These are phyloP conservation scores for Entomortierella chlamydospora DNA, from an alignment of 192 early-diverging fungal species.

Conservation along the genomic window DNA sequence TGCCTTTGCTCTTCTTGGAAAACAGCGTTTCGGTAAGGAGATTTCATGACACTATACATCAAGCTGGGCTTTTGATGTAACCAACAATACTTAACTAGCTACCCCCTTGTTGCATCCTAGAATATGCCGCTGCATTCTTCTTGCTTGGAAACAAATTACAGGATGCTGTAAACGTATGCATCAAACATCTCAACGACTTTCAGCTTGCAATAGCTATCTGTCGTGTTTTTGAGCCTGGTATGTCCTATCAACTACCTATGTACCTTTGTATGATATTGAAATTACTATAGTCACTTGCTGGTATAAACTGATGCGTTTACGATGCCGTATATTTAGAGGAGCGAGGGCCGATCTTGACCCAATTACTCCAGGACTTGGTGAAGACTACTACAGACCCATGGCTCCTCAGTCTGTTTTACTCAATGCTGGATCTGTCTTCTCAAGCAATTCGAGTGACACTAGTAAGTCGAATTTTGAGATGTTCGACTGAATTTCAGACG, in stretches of 20 bases:
- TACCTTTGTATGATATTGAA: no score
- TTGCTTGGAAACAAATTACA: constrained; percentile 86
- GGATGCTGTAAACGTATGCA: constrained; percentile 93
- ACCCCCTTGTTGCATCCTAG: constrained; percentile 53
- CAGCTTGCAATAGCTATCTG: constrained; percentile 94
- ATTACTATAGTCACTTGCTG: not conserved
- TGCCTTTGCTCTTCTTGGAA: constrained; percentile 95
- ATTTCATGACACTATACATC: not conserved
- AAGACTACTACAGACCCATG: constrained; percentile 34
- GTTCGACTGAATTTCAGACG: not conserved
- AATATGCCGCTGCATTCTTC: constrained; percentile 96
- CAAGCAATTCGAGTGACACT: constrained; percentile 70
- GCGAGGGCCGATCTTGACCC: constrained; percentile 35
- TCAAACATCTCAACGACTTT: constrained; percentile 91
- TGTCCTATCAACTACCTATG: not conserved
- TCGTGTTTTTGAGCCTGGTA: constrained; percentile 90
- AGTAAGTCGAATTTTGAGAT: constrained; percentile 47
- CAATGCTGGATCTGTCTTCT: constrained; percentile 64
- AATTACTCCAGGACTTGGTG: constrained; percentile 27
- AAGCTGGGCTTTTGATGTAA: no score
- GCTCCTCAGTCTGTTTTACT: constrained; percentile 43
- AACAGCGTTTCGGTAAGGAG: constrained; percentile 85
- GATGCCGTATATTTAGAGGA: constrained; percentile 24
- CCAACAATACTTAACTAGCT: not conserved
- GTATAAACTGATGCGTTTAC: not conserved